Evolutionary conservation across 108 stramenopile genomes (phyloP), one percentile per base, ranked within the genome.

Genomic region (Pseudonitzschia multiseries): DNA sequence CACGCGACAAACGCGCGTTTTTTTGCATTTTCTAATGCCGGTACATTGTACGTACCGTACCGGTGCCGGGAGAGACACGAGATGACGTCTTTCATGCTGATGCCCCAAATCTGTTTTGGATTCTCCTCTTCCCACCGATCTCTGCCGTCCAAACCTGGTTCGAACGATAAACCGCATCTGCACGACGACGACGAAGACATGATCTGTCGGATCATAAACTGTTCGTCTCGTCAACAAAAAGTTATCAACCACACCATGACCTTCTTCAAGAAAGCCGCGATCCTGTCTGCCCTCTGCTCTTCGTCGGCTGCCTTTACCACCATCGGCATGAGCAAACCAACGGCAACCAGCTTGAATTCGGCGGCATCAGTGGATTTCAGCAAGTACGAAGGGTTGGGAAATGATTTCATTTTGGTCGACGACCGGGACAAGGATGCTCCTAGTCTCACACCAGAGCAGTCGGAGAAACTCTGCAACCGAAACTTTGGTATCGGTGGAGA

Each of bases 351-450:
- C n/a, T 17, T 62, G 20, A 18, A 41, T 36, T 62, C 69, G 15
- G 26, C 68, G 6, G 22, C 32, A 6, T 33, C 64, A 27, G 68
- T 94, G 29, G 79, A 88, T 24, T 97, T 98, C 75, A 84, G 92
- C 79, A 99, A 99, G 72, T 99, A 99, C 83, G 96, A 99, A 74
- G 98, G 98, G 24, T 86, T 99, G n/a, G 98, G 98, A 28, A 99
- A 99, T 83, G 98, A 99, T 81, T 99, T 99, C 73, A 90, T 99
- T 57, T 78, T 98, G 75, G 86, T 99, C 71, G 96, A 99, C 77
- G 91, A 96, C 82, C 93, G 96, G 24, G 91, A 96, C 66, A 74
- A 73, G 32, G 65, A 64, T 15, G 81, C 81, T 31, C 96, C 96
- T 4, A 79, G 89, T 59, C 81, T 96, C 73, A 91, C 95, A 26